These are phyloP conservation scores for Collariella sp. DNA, from an alignment of 495 filamentous ascomycete species.

Conservation along the genomic window DNA sequence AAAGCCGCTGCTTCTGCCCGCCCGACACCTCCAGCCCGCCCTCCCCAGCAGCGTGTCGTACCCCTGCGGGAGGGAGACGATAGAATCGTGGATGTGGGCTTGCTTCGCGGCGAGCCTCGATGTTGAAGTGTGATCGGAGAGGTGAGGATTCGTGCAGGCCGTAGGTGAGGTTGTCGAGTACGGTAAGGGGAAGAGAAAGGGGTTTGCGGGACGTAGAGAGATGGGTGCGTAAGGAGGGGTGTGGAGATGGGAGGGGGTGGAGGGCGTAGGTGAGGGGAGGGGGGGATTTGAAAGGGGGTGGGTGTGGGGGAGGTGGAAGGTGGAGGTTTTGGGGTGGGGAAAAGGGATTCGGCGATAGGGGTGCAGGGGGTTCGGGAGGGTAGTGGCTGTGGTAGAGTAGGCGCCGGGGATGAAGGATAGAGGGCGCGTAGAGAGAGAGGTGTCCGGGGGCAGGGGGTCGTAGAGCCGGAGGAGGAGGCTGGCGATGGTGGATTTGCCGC, in stretches of 20 bases:
- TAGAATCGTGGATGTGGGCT: slow-evolving; percentile 74
- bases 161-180: slow-evolving; percentile 75
- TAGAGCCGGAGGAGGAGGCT: slow-evolving; percentile 54
- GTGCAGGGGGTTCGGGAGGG: slow-evolving; percentile 7
- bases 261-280: background rate
- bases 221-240: slow-evolving; percentile 55
- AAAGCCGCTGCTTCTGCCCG: slow-evolving; percentile 75
- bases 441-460: slow-evolving; percentile 8
- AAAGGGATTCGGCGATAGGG: slow-evolving; percentile 9
- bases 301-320: background rate
- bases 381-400: slow-evolving; percentile 39
- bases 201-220: slow-evolving; percentile 73
- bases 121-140: slow-evolving; percentile 28
- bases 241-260: slow-evolving; percentile 48
- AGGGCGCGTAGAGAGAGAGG: too few species aligned
- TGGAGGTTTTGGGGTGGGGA: slow-evolving; percentile 7
- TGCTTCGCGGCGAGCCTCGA: slow-evolving; percentile 54
- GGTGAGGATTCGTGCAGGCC: slow-evolving; percentile 46
- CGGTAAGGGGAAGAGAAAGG: slow-evolving; percentile 67
- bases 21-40: slow-evolving; percentile 69
- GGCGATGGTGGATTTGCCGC: slow-evolving; percentile 81
- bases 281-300: background rate
- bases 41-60: slow-evolving; percentile 69
- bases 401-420: background rate
- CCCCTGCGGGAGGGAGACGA: slow-evolving; percentile 59